Evolutionary conservation across 2,329 filamentous ascomycete genomes (phyloP).

Genomic region (Coniochaeta ligniaria): DNA sequence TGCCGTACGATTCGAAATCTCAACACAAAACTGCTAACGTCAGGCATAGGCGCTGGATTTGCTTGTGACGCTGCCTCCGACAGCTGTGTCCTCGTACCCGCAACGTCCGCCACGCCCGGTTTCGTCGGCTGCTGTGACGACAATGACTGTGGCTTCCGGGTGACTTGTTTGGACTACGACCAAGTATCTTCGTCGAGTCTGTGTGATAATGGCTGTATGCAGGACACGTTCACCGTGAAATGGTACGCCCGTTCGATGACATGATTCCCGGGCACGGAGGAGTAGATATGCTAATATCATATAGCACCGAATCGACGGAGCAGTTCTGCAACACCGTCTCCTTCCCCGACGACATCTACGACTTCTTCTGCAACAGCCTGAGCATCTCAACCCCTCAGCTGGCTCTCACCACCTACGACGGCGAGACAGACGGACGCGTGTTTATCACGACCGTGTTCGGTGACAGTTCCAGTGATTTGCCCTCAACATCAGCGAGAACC

Average conservation of each 20-base stretch:
- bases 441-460: slow-evolving; percentile 17
- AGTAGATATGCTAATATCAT: slow-evolving; percentile 9
- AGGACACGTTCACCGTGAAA: slow-evolving; percentile 34
- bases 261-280: background rate
- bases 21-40: background rate
- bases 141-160: slow-evolving; percentile 24
- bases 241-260: slow-evolving; percentile 27
- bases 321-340: slow-evolving; percentile 39
- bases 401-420: slow-evolving; percentile 32
- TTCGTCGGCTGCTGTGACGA: slow-evolving; percentile 34
- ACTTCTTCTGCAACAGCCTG: slow-evolving; percentile 35
- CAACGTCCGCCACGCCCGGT: slow-evolving; percentile 20
- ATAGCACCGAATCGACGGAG: slow-evolving; percentile 24
- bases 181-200: slow-evolving; percentile 24
- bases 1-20: too few relatives aligned
- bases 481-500: slow-evolving; percentile 1
- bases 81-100: slow-evolving; percentile 33
- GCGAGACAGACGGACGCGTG: slow-evolving; percentile 22
- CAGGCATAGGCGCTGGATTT: slow-evolving; percentile 25
- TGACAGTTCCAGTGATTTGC: background rate
- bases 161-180: slow-evolving; percentile 30
- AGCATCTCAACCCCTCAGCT: slow-evolving; percentile 24
- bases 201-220: slow-evolving; percentile 32
- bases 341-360: slow-evolving; percentile 31
- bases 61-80: slow-evolving; percentile 24